Evolutionary conservation across 495 filamentous ascomycete species (phyloP).

Genomic region (Parachaetomium inaequale): DNA sequence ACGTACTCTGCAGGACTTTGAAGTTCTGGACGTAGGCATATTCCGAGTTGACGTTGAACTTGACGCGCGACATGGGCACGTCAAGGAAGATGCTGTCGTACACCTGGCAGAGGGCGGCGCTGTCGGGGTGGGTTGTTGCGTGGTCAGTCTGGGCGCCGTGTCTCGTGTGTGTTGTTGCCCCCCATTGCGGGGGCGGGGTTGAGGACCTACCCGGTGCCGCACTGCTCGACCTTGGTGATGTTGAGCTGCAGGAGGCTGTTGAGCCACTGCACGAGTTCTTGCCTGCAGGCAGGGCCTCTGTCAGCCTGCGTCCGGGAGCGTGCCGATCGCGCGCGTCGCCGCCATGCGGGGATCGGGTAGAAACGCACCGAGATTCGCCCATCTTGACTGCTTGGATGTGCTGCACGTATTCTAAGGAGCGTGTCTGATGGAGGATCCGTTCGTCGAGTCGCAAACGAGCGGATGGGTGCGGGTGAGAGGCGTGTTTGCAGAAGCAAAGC

Average conservation of each 20-base stretch:
- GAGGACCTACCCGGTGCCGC: constrained; percentile 85
- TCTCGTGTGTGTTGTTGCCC: not conserved
- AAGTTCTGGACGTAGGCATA: constrained; percentile 98
- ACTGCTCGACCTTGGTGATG: constrained; percentile 97
- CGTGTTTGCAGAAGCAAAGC: not conserved
- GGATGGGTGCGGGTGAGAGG: constrained; percentile 9
- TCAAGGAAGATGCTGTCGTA: constrained; percentile 98
- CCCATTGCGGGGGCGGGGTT: constrained; percentile 39
- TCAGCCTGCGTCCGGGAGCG: constrained; percentile 18
- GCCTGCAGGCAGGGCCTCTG: constrained; percentile 50
- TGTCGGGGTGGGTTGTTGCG: constrained; percentile 36
- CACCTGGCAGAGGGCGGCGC: constrained; percentile 92
- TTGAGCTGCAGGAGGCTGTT: constrained; percentile 97
- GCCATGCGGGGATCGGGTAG: constrained; percentile 12
- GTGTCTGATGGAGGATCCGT: not conserved
- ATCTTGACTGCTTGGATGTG: constrained; percentile 31
- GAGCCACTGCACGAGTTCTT: constrained; percentile 94
- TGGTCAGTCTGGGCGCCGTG: constrained; percentile 16
- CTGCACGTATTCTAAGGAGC: not conserved
- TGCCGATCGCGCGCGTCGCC: constrained; percentile 1
- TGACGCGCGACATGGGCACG: constrained; percentile 92
- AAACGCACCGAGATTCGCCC: constrained; percentile 40
- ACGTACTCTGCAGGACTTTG: constrained; percentile 90
- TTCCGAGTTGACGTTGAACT: constrained; percentile 96
- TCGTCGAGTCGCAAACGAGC: not conserved